Conservation (phyloP, 2,329 filamentous ascomycete species). For the Zymoseptoria tritici region DNA sequence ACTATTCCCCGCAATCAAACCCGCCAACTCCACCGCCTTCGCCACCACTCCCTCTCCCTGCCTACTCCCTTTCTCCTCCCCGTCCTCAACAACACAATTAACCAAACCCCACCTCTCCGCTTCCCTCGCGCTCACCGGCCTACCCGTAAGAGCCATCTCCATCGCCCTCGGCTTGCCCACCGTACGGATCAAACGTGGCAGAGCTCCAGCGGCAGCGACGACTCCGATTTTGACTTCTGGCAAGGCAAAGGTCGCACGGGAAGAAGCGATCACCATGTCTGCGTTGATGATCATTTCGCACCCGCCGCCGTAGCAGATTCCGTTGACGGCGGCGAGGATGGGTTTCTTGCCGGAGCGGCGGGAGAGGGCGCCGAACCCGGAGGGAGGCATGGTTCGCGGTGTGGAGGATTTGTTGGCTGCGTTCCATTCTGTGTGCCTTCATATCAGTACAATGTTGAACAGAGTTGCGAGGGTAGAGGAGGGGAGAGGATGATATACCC, state of each 20-base stretch:
- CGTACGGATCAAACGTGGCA: slow-evolving; percentile 58
- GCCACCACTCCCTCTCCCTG: slow-evolving; percentile 53
- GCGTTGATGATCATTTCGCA: slow-evolving; percentile 68
- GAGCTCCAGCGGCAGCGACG: slow-evolving; percentile 61
- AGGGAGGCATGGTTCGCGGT: slow-evolving; percentile 25
- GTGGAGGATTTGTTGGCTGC: slow-evolving; percentile 20
- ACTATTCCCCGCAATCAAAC: slow-evolving; percentile 51
- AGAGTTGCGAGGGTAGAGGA: too few species aligned
- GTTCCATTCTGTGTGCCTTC: slow-evolving; percentile 26
- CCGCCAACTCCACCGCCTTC: slow-evolving; percentile 56
- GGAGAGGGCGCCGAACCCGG: slow-evolving; percentile 59
- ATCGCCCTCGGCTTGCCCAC: slow-evolving; percentile 63
- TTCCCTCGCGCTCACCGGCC: slow-evolving; percentile 49
- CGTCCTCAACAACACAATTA: slow-evolving; percentile 51
- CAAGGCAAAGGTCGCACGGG: slow-evolving; percentile 55
- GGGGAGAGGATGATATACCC: slow-evolving; percentile 16
- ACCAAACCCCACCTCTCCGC: slow-evolving; percentile 61
- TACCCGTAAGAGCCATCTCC: slow-evolving; percentile 59
- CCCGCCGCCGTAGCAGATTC: slow-evolving; percentile 65
- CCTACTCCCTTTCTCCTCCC: slow-evolving; percentile 48
- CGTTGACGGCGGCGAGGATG: slow-evolving; percentile 69
- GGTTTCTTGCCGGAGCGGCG: slow-evolving; percentile 65
- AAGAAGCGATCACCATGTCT: slow-evolving; percentile 61
- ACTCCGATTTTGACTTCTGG: slow-evolving; percentile 67
- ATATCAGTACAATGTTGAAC: too few species aligned